Conservation (phyloP, 306 rosid genomes). For the Trifolium dubium region DNA sequence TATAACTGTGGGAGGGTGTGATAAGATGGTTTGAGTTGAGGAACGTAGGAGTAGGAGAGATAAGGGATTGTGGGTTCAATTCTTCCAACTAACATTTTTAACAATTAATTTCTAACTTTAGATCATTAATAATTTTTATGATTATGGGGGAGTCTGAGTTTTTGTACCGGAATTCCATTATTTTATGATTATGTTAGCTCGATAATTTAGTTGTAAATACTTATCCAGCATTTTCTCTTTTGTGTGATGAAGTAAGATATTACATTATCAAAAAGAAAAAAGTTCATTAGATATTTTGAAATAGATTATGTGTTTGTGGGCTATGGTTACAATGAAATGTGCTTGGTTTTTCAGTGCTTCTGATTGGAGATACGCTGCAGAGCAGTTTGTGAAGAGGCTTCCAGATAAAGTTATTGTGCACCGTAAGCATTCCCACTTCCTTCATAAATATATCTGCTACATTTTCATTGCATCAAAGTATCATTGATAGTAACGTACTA, state of each 20-base stretch:
- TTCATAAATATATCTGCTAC: conserved; percentile 16
- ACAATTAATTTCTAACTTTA: not conserved
- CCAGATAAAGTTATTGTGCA: conserved; percentile 32
- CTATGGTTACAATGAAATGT: not conserved
- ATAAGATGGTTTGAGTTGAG: not conserved
- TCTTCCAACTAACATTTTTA: not conserved
- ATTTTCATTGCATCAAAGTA: conserved; percentile 12
- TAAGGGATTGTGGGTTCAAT: not conserved
- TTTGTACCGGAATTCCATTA: not conserved
- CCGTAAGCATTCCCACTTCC: conserved; percentile 6
- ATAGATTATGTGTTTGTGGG: conserved; percentile 20
- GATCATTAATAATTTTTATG: not conserved
- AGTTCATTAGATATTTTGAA: not conserved
- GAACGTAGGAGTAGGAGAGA: not conserved
- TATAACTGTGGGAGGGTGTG: not conserved
- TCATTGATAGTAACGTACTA: conserved; percentile 2
- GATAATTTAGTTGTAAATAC: conserved; percentile 14
- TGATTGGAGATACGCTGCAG: conserved; percentile 31
- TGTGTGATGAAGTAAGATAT: not conserved
- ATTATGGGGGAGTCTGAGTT: not conserved
- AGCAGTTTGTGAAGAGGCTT: conserved; percentile 16
- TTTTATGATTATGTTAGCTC: not conserved
- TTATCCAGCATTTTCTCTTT: conserved; percentile 4
- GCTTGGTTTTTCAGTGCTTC: conserved; percentile 9
- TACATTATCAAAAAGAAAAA: too few species aligned